These are phyloP conservation scores for Jackrogersella minutella DNA, from an alignment of 495 filamentous ascomycete genomes.

Conservation along the genomic window DNA sequence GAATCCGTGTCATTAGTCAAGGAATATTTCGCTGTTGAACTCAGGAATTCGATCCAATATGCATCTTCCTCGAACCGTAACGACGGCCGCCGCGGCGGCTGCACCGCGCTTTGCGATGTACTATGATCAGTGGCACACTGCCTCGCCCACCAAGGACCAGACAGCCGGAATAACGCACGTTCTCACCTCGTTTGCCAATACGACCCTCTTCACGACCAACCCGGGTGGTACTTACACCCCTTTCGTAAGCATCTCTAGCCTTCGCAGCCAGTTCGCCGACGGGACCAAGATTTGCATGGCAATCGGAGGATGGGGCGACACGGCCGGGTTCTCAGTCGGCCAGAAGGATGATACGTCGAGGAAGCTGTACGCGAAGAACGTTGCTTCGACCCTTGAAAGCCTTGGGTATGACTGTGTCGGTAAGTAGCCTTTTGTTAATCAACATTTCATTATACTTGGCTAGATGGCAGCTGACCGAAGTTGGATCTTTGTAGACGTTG, in stretches of 20 bases:
- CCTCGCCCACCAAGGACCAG: slow-evolving; percentile 37
- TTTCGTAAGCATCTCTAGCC: slow-evolving; percentile 57
- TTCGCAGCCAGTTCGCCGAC: slow-evolving; percentile 61
- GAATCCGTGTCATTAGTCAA: background rate
- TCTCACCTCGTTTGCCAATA: slow-evolving; percentile 65
- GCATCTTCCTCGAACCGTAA: slow-evolving; percentile 34
- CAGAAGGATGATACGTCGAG: slow-evolving; percentile 60
- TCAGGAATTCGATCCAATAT: slow-evolving; percentile 24
- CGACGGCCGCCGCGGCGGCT: slow-evolving; percentile 22
- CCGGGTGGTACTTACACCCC: slow-evolving; percentile 54
- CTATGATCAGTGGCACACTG: slow-evolving; percentile 49
- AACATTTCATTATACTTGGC: background rate
- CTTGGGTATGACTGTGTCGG: slow-evolving; percentile 66
- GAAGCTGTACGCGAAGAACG: slow-evolving; percentile 64
- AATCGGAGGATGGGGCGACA: slow-evolving; percentile 72
- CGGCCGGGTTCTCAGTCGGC: slow-evolving; percentile 60
- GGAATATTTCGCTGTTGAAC: background rate
- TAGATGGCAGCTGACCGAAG: slow-evolving; percentile 9
- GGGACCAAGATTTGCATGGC: slow-evolving; percentile 67
- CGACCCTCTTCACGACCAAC: slow-evolving; percentile 60
- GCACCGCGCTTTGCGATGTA: slow-evolving; percentile 42
- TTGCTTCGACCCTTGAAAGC: slow-evolving; percentile 59
- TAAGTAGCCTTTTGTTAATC: slow-evolving; percentile 17
- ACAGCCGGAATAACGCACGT: slow-evolving; percentile 61
- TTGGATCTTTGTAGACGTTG: slow-evolving; percentile 51